These are phyloP conservation scores for Murraya paniculata DNA, from an alignment of 345 rosid species.

Conservation along the genomic window DNA sequence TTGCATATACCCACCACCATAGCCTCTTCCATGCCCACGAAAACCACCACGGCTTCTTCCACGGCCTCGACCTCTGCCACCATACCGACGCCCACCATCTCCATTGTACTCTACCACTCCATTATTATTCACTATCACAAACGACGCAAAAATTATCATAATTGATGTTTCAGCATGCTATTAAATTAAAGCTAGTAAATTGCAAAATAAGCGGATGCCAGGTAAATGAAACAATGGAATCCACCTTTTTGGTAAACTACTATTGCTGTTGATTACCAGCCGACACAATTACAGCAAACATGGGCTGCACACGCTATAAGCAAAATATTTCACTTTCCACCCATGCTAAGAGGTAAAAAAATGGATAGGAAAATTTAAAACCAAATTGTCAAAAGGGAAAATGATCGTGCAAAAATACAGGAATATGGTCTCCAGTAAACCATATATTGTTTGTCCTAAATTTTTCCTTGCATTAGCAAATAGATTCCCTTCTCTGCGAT, in stretches of 20 bases:
- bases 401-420: background rate
- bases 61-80: slow-evolving; percentile 23
- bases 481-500: background rate
- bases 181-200: background rate
- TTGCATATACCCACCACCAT: slow-evolving; percentile 20
- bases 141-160: background rate
- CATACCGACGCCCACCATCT: slow-evolving; percentile 23
- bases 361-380: background rate
- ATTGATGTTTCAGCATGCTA: background rate
- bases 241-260: background rate
- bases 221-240: background rate
- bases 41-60: slow-evolving; percentile 9
- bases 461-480: too few relatives aligned
- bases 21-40: slow-evolving; percentile 27
- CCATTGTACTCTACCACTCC: slow-evolving; percentile 24
- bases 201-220: slow-evolving; percentile 1
- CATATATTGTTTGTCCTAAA: background rate
- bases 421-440: background rate
- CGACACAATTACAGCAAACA: background rate
- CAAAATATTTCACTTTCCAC: background rate
- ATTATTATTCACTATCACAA: slow-evolving; percentile 20
- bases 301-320: background rate
- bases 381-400: background rate
- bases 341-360: background rate
- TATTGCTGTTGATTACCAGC: background rate